phyloP scores from a whole-genome alignment of 306 rosid species.

The Carpinus viminea region DNA sequence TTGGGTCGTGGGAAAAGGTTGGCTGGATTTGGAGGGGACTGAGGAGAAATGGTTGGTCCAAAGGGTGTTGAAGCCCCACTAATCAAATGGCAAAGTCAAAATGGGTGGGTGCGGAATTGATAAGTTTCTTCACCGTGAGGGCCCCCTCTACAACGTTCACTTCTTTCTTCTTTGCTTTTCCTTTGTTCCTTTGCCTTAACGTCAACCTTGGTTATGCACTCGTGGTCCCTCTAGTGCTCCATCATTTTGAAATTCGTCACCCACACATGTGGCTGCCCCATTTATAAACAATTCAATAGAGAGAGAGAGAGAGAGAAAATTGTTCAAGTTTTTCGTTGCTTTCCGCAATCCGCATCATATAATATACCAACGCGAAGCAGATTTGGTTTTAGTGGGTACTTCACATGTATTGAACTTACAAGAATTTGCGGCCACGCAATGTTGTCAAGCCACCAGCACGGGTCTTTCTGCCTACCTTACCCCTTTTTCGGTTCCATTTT shows the following conservation, averaged over 20 bases:
- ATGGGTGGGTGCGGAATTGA: conserved; percentile 67
- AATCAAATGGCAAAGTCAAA: conserved; percentile 54
- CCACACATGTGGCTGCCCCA: conserved; percentile 36
- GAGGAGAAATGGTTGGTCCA: conserved; percentile 34
- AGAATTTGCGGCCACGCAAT: neutral
- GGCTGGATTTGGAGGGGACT: conserved; percentile 28
- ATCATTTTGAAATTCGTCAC: conserved; percentile 30
- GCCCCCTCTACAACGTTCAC: conserved; percentile 36
- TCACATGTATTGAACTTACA: neutral
- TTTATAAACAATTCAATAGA: neutral
- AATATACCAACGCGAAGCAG: neutral
- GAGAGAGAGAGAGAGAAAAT: neutral
- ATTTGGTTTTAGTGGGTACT: conserved; percentile 13
- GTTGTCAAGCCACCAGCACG: neutral
- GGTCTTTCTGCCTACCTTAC: neutral
- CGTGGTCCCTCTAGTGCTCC: conserved; percentile 29
- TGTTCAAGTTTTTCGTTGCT: conserved; percentile 10
- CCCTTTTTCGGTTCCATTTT: neutral
- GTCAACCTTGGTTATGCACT: conserved; percentile 51
- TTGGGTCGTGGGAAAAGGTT: conserved; percentile 41
- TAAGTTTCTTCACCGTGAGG: conserved; percentile 20
- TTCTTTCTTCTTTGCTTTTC: conserved; percentile 41
- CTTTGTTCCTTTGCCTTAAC: conserved; percentile 54
- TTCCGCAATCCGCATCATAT: neutral
- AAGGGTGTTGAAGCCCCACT: conserved; percentile 19